These are phyloP conservation scores for Kickxella alabastrina DNA, from an alignment of 192 early-diverging fungal genomes.

Conservation along the genomic window DNA sequence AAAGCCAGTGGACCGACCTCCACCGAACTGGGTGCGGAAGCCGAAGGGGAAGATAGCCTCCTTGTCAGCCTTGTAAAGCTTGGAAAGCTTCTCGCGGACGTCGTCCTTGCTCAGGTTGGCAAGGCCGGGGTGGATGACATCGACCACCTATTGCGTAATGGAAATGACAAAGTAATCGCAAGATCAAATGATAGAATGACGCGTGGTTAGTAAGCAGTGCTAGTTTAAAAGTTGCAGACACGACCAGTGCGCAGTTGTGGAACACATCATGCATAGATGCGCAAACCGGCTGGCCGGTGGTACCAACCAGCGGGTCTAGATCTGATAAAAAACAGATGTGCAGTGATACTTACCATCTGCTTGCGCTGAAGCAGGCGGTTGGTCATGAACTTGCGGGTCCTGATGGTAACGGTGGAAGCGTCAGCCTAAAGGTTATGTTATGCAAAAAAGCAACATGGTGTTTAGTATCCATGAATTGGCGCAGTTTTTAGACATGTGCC, in stretches of 20 bases:
- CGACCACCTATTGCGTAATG: conserved; percentile 59
- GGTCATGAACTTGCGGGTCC: conserved; percentile 99
- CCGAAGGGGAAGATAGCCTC: conserved; percentile 91
- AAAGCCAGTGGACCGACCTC: conserved; percentile 93
- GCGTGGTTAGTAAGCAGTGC: too few relatives aligned
- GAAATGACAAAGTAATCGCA: conserved; percentile 1
- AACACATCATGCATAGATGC: too few relatives aligned
- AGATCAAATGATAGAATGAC: too few relatives aligned
- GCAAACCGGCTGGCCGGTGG: too few relatives aligned
- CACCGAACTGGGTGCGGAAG: conserved; percentile 94
- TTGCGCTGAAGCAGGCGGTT: conserved; percentile 96
- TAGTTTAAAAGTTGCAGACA: too few relatives aligned
- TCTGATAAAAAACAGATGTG: too few relatives aligned
- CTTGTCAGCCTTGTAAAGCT: conserved; percentile 91
- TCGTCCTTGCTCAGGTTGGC: conserved; percentile 92
- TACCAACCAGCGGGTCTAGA: too few relatives aligned
- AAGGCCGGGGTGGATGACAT: conserved; percentile 91
- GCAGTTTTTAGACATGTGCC: not conserved
- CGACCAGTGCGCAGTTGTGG: too few relatives aligned
- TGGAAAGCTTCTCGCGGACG: conserved; percentile 87
- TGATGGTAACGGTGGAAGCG: conserved; percentile 84
- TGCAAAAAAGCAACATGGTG: not conserved
- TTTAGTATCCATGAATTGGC: not conserved
- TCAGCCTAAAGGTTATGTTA: conserved; percentile 60
- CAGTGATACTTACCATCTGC: conserved; percentile 70